Evolutionary conservation across 2,329 filamentous ascomycete species (phyloP).

Genomic region (Chaetoscypha palmicola): DNA sequence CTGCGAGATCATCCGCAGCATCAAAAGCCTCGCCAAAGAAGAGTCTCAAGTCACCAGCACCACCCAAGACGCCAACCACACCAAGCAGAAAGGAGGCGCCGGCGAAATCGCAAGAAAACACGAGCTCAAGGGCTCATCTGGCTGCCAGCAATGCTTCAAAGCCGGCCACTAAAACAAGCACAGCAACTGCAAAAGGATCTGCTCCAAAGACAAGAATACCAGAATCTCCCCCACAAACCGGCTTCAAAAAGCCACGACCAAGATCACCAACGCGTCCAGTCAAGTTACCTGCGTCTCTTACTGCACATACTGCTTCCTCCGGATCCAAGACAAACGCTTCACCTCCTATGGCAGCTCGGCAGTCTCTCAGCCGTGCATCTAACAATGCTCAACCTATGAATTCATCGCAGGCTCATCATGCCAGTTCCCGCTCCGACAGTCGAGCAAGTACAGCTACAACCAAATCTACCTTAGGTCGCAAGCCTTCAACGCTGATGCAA

Average conservation of each 20-base stretch:
- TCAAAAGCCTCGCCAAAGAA: constrained; percentile 29
- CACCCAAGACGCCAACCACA: constrained; percentile 35
- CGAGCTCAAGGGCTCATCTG: constrained; percentile 13
- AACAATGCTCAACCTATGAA: constrained; percentile 32
- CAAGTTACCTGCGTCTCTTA: constrained; percentile 59
- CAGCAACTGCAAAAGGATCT: constrained; percentile 13
- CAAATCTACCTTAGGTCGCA: constrained; percentile 19
- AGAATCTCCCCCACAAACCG: constrained; percentile 27
- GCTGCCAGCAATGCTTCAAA: constrained; percentile 17
- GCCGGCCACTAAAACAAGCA: constrained; percentile 20
- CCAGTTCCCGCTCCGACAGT: constrained; percentile 28
- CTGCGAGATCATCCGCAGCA: constrained; percentile 16
- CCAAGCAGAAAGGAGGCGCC: constrained; percentile 24
- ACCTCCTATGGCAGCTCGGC: constrained; percentile 30
- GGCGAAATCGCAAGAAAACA: constrained; percentile 4
- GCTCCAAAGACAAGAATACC: constrained; percentile 23
- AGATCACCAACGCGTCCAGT: constrained; percentile 65
- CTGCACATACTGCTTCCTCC: constrained; percentile 63
- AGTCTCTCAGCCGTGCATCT: constrained; percentile 37
- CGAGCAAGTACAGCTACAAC: constrained; percentile 20
- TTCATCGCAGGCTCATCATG: constrained; percentile 25
- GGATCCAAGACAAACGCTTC: constrained; percentile 50
- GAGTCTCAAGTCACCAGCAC: constrained; percentile 26
- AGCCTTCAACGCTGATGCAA: constrained; percentile 24
- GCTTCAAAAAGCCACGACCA: constrained; percentile 50